phyloP scores from a whole-genome alignment of 73 alveolate species.

The Blepharisma japonicum region DNA sequence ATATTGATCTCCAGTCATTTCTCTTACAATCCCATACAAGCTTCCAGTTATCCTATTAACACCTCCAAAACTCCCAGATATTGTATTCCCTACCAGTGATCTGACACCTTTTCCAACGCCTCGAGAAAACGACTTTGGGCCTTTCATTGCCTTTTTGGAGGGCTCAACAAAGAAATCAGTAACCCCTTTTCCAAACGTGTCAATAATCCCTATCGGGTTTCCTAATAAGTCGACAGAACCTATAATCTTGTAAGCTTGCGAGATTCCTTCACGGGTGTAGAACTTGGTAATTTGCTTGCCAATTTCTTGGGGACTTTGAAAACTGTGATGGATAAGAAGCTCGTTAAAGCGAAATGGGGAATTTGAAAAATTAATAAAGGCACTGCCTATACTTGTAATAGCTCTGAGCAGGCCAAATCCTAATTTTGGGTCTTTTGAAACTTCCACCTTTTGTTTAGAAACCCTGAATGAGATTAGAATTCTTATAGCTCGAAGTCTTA shows the following conservation, averaged over 20 bases:
- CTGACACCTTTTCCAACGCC: constrained; percentile 91
- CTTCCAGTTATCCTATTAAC: constrained; percentile 84
- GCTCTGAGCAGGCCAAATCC: not conserved
- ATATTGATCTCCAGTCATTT: constrained; percentile 68
- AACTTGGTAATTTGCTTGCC: constrained; percentile 28
- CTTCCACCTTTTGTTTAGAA: not conserved
- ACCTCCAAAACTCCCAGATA: constrained; percentile 80
- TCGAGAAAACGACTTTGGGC: constrained; percentile 80
- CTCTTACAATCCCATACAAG: constrained; percentile 75
- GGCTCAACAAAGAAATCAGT: constrained; percentile 68
- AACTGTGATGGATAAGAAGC: not conserved
- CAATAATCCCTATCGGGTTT: constrained; percentile 74
- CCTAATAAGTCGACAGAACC: constrained; percentile 83
- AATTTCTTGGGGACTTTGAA: not conserved
- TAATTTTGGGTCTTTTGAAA: not conserved
- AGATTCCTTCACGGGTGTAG: constrained; percentile 69
- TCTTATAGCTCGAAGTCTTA: not conserved
- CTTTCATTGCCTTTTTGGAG: constrained; percentile 62
- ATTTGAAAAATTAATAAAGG: constrained; percentile 2
- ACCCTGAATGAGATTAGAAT: not conserved
- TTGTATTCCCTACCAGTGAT: constrained; percentile 57
- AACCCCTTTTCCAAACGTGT: constrained; percentile 75
- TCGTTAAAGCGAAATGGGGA: constrained; percentile 17
- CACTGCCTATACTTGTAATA: not conserved
- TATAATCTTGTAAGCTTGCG: constrained; percentile 62